These are phyloP conservation scores for Calycina herbarum DNA, from an alignment of 2,329 filamentous ascomycete genomes.

Conservation along the genomic window DNA sequence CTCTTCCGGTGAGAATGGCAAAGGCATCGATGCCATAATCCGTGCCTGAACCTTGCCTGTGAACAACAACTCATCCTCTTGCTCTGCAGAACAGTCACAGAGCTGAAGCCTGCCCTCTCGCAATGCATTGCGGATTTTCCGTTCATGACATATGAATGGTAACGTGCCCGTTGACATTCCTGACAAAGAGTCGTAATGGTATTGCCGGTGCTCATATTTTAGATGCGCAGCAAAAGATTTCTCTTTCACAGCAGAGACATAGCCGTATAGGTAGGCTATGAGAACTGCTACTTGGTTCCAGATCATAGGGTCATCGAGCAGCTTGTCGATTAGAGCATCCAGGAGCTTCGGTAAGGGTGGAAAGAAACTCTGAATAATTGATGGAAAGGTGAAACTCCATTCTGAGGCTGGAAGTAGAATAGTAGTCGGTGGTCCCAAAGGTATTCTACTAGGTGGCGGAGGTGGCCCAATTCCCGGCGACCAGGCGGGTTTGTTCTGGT, in stretches of 20 bases:
- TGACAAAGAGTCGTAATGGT: conserved; percentile 18
- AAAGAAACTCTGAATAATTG: neutral
- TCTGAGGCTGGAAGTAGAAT: neutral
- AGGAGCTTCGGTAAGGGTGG: neutral
- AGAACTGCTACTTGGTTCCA: neutral
- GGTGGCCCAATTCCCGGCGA: neutral
- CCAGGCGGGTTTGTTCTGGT: neutral
- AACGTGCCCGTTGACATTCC: conserved; percentile 15
- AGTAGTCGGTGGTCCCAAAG: neutral
- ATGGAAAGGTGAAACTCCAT: neutral
- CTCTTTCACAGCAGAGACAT: conserved; percentile 12
- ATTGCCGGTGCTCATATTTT: conserved; percentile 23
- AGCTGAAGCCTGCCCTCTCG: neutral
- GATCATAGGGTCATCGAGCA: neutral
- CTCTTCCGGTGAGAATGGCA: too few species aligned
- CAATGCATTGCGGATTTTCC: conserved; percentile 12
- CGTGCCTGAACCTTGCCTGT: neutral
- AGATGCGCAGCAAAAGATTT: conserved; percentile 15
- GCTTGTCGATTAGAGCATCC: neutral
- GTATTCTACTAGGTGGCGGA: neutral
- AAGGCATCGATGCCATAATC: neutral
- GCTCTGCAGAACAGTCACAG: neutral
- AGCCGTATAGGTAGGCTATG: neutral
- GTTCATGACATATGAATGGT: conserved; percentile 18
- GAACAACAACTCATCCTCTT: neutral